Percentiles rank a stretch among this genome's conserved stretches.
Conservation (phyloP, 2,329 filamentous ascomycete species). For the Epichloe sibirici region DNA sequence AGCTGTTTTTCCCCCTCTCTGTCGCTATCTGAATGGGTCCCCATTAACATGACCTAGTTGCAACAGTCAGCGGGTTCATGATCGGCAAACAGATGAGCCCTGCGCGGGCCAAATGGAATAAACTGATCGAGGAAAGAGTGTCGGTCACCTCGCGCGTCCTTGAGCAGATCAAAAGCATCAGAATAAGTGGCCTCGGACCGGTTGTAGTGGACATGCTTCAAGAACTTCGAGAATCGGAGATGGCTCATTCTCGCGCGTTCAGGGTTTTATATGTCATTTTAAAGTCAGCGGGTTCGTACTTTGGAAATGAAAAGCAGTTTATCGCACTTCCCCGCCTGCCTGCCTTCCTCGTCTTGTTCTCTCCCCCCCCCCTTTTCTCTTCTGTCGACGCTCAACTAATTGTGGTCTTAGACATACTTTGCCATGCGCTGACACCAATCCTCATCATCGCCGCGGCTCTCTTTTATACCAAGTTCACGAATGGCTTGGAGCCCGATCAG, state of each 20-base stretch:
- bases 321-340: background rate
- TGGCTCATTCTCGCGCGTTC: constrained; percentile 6
- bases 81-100: constrained; percentile 25
- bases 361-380: background rate
- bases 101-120: constrained; percentile 22
- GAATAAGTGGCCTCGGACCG: constrained; percentile 21
- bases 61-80: constrained; percentile 28
- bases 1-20: background rate
- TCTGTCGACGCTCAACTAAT: background rate
- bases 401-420: background rate
- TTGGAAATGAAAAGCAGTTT: background rate
- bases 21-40: background rate
- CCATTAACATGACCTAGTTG: constrained; percentile 16
- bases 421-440: constrained; percentile 5
- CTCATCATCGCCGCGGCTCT: constrained; percentile 7
- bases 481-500: constrained; percentile 3
- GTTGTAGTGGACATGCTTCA: constrained; percentile 5
- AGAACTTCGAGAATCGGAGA: constrained; percentile 8
- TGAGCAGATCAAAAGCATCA: constrained; percentile 19
- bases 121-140: constrained; percentile 19
- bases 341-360: background rate
- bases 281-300: constrained; percentile 2
- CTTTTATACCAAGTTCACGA: constrained; percentile 7
- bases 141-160: constrained; percentile 16
- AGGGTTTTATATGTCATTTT: constrained; percentile 5